A percentile compares a stretch with the other conserved stretches of the same genome.
These are phyloP conservation scores for Russula sp. DNA, from an alignment of 768 basidiomycete species.

Conservation along the genomic window DNA sequence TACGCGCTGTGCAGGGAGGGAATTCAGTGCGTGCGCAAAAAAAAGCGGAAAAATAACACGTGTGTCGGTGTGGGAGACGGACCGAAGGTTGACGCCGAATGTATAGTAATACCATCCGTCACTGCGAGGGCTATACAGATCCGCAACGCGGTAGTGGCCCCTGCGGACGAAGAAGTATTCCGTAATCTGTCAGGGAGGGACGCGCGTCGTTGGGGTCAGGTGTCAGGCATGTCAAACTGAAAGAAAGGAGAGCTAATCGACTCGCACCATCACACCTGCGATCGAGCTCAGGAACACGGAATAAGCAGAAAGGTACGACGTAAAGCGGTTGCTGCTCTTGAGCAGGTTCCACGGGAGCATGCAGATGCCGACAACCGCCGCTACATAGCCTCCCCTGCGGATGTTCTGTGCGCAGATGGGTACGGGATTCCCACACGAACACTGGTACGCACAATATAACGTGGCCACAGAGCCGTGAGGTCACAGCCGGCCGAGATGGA, in stretches of 20 bases:
- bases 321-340: slow-evolving; percentile 67
- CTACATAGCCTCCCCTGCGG: slow-evolving; percentile 77
- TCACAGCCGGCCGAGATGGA: slow-evolving; percentile 81
- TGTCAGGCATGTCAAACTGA: not conserved
- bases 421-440: not conserved
- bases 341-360: slow-evolving; percentile 77
- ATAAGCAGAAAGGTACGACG: slow-evolving; percentile 77
- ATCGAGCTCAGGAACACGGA: slow-evolving; percentile 78
- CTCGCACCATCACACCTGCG: slow-evolving; percentile 66
- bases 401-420: slow-evolving; percentile 49
- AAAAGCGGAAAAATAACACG: not conserved
- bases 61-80: not conserved
- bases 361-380: slow-evolving; percentile 68
- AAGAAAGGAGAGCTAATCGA: not conserved
- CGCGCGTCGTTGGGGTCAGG: not conserved
- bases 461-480: slow-evolving; percentile 69
- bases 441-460: slow-evolving; percentile 53
- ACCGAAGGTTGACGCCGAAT: slow-evolving; percentile 68
- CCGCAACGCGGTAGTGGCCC: slow-evolving; percentile 63
- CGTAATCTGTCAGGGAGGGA: slow-evolving; percentile 43
- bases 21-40: not conserved
- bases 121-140: slow-evolving; percentile 54
- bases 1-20: slow-evolving; percentile 42
- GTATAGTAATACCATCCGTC: slow-evolving; percentile 75
- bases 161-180: slow-evolving; percentile 73